Evolutionary conservation across 2,329 filamentous ascomycete genomes (phyloP), one percentile per base, ranked within the genome.

Genomic region (Sarocladiaceae sp.): DNA sequence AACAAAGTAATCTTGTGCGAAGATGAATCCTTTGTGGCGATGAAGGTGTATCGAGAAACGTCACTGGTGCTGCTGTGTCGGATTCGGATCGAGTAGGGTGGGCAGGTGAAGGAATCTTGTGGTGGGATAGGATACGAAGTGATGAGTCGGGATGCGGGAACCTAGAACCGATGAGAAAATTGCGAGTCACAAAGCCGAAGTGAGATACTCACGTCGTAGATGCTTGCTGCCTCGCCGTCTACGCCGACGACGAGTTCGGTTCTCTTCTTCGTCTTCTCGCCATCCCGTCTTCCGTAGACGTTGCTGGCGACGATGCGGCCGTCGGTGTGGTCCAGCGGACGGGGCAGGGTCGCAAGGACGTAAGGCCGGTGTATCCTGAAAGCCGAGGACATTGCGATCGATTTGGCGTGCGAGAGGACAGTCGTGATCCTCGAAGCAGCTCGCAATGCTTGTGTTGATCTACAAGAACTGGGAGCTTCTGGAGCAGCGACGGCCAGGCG

Each of bases 81-180:
- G 49, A 71, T 66, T 51, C 77, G 70, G 33, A 82, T 59, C 13
- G 80, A 83, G 58, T 70, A 73, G 16, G 79, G 74, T 7, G 79
- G 61, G 59, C 80, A 83, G 44, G 78, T 78, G 57, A 84, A 81
- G 43, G 69, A 71, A 44, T 80, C 74, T 58, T 82, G 78, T 2
- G 80, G 81, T 20, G 80, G 76, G 48, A 84, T 74, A 18, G 80
- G 79, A 58, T 83, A 83, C 2, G 80, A 83, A 6, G 80, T 83
- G 53, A 83, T 72, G 49, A 83, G 65, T 48, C 75, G 70, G 5
- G 79, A 76, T 3, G 77, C 74, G 3, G 78, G 70, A 35, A 83
- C 69, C 80, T 84, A 50, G 11, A n/a, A n/a, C 6, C 18, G 47
- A 23, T 48, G 48, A 44, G 41, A 33, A 11, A 45, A 24, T 23